These are phyloP conservation scores for Sesbania bispinosa DNA, from an alignment of 306 rosid genomes.

Conservation along the genomic window DNA sequence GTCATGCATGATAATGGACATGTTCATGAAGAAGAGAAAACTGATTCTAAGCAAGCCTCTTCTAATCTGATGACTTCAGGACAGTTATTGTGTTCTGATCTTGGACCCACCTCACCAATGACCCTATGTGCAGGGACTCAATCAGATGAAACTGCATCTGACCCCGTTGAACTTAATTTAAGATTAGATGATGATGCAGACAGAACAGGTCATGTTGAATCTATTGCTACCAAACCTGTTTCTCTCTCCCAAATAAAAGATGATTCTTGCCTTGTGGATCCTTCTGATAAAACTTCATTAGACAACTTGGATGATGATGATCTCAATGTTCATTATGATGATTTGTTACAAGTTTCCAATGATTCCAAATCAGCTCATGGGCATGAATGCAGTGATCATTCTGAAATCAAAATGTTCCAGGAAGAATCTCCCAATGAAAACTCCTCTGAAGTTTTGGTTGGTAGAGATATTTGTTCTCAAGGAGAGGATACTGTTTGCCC, in stretches of 20 bases:
- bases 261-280: slow-evolving; percentile 29
- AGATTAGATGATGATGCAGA: slow-evolving; percentile 36
- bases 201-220: slow-evolving; percentile 31
- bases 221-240: slow-evolving; percentile 25
- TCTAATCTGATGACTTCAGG: slow-evolving; percentile 31
- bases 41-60: slow-evolving; percentile 35
- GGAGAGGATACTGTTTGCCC: slow-evolving; percentile 33
- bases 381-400: slow-evolving; percentile 25
- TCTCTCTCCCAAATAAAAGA: slow-evolving; percentile 28
- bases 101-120: slow-evolving; percentile 32
- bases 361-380: slow-evolving; percentile 38
- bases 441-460: slow-evolving; percentile 16
- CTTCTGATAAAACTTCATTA: slow-evolving; percentile 34
- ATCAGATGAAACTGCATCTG: slow-evolving; percentile 39
- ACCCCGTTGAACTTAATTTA: slow-evolving; percentile 28
- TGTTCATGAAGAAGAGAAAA: slow-evolving; percentile 39
- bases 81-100: slow-evolving; percentile 32
- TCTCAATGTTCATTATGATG: slow-evolving; percentile 37
- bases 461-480: slow-evolving; percentile 33
- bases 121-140: slow-evolving; percentile 35
- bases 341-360: slow-evolving; percentile 30
- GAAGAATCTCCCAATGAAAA: slow-evolving; percentile 33
- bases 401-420: slow-evolving; percentile 32
- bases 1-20: slow-evolving; percentile 27
- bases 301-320: slow-evolving; percentile 40